Base-by-base conservation (phyloP, 495 filamentous ascomycete genomes). In the Neurospora intermedia region DNA sequence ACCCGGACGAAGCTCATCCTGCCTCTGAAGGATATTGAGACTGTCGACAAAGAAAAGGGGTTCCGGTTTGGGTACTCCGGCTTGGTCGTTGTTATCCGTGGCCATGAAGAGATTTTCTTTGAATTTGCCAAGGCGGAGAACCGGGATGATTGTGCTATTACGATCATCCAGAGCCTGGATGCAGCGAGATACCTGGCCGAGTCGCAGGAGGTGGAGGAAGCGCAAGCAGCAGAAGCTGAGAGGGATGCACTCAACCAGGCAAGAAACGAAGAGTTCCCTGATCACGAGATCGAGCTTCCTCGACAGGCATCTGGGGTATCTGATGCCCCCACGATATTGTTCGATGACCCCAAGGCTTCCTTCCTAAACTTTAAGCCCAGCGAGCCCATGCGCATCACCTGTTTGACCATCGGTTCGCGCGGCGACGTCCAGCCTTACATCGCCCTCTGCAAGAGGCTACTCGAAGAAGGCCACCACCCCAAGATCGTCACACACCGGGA, bases 351-450 rank as follows among this genome's bases (percentile, higher is more conserved):
- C 23, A 89, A 89, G 75, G 93, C 93, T 23, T 98, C 96, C 0
- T 94, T 98, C 73, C 86, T 99, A 75, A 94, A 97, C 74, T 99
- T 98, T 83, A 97, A 97, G 80, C 96, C 96, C 0, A 83, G 88
- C 7, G 88, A 95, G 76, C 86, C 94, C 10, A 82, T 99, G 78
- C 87, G 85, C n/a, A 90, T 99, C 70, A 97, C 94, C 0, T 99
- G 96, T 78, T 82, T 99, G 41, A 99, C 96, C 0, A 99, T 99
- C 73, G 96, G 96, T 35, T 97, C 95, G 3, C 88, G 96, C 40
- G 96, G 96, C 35, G 96, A 99, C 80, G 96, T 99, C 9, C 96
- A 99, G 76, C 96, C 96, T 1, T 99, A 98, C 78, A 98, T 99
- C 79, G 94, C 96, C 6, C 84, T 99, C 18, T 98, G 96, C 83